Evolutionary conservation across 306 rosid genomes (phyloP), one percentile per base, ranked within the genome.

Genomic region (Prunus campanulata): DNA sequence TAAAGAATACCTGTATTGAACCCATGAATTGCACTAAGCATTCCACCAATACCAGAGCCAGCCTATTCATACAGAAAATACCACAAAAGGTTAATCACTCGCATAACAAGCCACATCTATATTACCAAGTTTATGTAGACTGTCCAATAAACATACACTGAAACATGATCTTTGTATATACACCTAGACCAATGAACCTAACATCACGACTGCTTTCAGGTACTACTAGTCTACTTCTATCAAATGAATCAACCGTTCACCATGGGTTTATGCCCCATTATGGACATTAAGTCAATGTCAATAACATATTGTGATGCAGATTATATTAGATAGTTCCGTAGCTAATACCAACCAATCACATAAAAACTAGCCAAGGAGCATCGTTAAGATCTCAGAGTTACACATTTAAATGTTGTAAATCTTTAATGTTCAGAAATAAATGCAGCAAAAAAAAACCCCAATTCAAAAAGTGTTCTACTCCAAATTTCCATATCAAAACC

Each of bases 11-110:
- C 97, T 72, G 89, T 90, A 77, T 95, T 95, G 62, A 87, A 85
- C 77, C 85, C 79, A 85, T 95, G 86, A 57, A 92, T 86, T 62
- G 92, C 89, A 88, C 97, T 79, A 68, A 95, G 95, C 90, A 89
- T 64, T 70, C 90, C 96, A 56, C 97, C 97, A 79, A 86, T 79
- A 72, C 96, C 97, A 0, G 97, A 84, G 82, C 99, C 97, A 82
- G 88, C 91, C 97, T 95, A 83, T 62, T 74, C 8, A 77, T 51
- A 44, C 51, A 25, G 52, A 48, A 70, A 68, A 48, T 63, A 77
- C 12, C 13, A 29, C 46, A 87, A 57, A 69, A 63, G 30, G 27
- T 50, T 51, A 68, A 56, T 39, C 32, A 78, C 27, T 46, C 49
- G 32, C 47, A 68, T 15, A 44, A 79, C 71, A 59, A 57, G 15